These are phyloP conservation scores for Backusella morwellensis DNA, from an alignment of 192 early-diverging fungal genomes.

Conservation along the genomic window DNA sequence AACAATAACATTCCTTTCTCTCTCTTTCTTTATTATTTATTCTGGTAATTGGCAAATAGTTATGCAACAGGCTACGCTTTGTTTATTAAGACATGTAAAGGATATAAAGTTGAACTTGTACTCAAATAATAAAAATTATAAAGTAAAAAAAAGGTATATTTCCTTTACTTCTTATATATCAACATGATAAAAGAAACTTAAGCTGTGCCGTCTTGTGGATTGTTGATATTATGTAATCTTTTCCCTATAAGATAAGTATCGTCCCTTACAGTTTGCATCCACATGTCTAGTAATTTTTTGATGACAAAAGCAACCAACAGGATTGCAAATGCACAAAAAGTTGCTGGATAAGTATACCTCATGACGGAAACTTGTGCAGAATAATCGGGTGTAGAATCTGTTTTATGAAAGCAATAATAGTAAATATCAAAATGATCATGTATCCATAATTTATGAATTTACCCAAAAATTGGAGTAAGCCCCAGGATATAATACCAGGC, in stretches of 20 bases:
- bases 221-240: conserved; percentile 77
- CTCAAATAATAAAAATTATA: not conserved
- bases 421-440: not conserved
- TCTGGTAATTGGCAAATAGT: not conserved
- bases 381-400: conserved; percentile 1
- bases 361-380: not conserved
- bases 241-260: conserved; percentile 85
- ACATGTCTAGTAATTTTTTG: conserved; percentile 50
- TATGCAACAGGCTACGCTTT: not conserved
- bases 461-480: conserved; percentile 25
- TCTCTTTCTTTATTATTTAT: not conserved
- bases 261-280: conserved; percentile 80
- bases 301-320: conserved; percentile 24
- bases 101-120: not conserved
- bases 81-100: not conserved
- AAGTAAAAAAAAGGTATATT: not conserved
- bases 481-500: conserved; percentile 43
- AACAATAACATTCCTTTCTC: not conserved
- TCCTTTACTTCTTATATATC: not conserved
- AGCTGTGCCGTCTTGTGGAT: not conserved
- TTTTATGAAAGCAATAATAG: not conserved
- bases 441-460: not conserved
- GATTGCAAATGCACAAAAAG: conserved; percentile 34
- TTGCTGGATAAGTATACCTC: conserved; percentile 35
- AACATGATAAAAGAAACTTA: not conserved